A percentile compares a stretch with the other conserved stretches of the same genome.
Conservation (phyloP, 257 asterid genomes). For the Cruciata laevipes region DNA sequence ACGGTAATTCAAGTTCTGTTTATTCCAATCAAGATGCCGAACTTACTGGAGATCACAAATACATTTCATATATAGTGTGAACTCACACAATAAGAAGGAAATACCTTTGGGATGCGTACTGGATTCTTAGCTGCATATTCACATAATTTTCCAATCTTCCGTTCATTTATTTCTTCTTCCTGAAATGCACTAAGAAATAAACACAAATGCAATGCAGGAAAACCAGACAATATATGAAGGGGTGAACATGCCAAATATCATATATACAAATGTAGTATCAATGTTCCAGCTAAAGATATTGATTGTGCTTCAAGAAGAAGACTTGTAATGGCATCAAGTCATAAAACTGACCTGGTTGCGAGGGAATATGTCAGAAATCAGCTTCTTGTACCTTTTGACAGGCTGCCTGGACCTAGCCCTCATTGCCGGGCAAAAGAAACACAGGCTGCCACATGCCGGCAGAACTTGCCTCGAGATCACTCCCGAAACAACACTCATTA, state of each 20-base stretch:
- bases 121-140: constrained; percentile 95
- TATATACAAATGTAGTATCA: constrained; percentile 1
- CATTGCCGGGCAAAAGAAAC: constrained; percentile 90
- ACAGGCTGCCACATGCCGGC: constrained; percentile 89
- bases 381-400: constrained; percentile 95
- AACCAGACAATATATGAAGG: neutral
- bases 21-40: constrained; percentile 1
- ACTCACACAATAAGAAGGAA: neutral
- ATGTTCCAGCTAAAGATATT: neutral
- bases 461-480: constrained; percentile 85
- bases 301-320: neutral
- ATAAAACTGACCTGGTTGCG: constrained; percentile 60
- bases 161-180: constrained; percentile 90
- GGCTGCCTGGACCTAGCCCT: constrained; percentile 98
- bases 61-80: neutral
- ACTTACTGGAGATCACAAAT: neutral
- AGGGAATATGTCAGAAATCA: constrained; percentile 87
- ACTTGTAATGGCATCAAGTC: constrained; percentile 6
- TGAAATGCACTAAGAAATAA: constrained; percentile 25
- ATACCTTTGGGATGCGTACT: constrained; percentile 94
- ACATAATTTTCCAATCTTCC: constrained; percentile 89
- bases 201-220: neutral
- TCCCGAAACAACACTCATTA: constrained; percentile 79
- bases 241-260: neutral
- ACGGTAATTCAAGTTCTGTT: constrained; percentile 11